Evolutionary conservation across 2,329 filamentous ascomycete genomes (phyloP).

Genomic region (Sporothrix luriei): DNA sequence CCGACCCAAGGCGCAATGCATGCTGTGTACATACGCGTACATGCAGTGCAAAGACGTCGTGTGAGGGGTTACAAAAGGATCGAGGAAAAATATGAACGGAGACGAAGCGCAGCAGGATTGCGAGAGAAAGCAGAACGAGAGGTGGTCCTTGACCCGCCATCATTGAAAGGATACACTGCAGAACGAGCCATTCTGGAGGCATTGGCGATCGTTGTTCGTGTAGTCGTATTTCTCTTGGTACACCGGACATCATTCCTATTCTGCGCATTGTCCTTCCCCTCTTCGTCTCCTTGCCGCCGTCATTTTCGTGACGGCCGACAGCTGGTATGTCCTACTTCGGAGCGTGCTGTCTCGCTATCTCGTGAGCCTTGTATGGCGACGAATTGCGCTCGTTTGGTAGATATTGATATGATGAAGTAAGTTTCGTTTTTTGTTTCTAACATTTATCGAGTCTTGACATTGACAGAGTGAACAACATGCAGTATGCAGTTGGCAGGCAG

Average conservation of each 20-base stretch:
- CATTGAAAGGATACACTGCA: background rate
- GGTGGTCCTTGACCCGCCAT: background rate
- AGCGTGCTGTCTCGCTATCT: too few species aligned
- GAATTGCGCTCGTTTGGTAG: background rate
- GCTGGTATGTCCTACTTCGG: conserved; percentile 3
- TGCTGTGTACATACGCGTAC: conserved; percentile 8
- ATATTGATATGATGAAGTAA: too few species aligned
- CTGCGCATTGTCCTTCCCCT: background rate
- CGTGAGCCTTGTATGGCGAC: background rate
- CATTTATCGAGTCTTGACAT: background rate
- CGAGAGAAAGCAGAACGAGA: background rate
- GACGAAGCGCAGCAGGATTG: background rate
- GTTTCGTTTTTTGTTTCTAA: too few species aligned
- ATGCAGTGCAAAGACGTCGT: conserved; percentile 5
- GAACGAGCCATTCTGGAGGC: background rate
- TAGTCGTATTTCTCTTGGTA: too few species aligned
- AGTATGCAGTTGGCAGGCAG: background rate
- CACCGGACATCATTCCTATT: background rate
- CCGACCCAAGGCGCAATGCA: conserved; percentile 13
- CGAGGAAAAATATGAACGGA: background rate
- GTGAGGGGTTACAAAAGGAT: background rate
- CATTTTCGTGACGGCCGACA: conserved; percentile 12
- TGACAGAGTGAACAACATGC: background rate
- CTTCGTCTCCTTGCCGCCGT: background rate
- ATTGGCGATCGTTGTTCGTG: background rate